Evolutionary conservation across 176 grass and related monocot genomes (phyloP), one percentile per base, ranked within the genome.

Genomic region (Bolboschoenus planiculmis): DNA sequence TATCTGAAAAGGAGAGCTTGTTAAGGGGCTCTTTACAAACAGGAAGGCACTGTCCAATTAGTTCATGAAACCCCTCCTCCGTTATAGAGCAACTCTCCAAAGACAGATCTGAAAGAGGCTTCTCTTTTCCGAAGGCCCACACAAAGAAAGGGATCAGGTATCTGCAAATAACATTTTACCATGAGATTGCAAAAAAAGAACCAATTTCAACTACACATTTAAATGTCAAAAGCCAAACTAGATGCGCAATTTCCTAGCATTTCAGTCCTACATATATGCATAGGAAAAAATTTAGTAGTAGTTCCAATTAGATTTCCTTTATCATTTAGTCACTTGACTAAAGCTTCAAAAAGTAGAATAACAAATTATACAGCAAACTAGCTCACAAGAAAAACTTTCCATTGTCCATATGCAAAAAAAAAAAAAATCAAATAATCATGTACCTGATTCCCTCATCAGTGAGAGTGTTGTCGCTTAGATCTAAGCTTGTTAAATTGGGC

Each of bases 391-490:
- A 37, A 80, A 79, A 16, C 6, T 56, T 82, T 23, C 16, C 1
- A 63, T 81, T 57, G 42, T 53, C 18, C 33, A 44, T 78, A 46
- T 35, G 24, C 57, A 33, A 87, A 50, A n/a, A n/a, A n/a, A n/a
- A n/a, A n/a, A n/a, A n/a, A 14, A 33, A 78, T 87, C 50, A 60
- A 48, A 77, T 75, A 51, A 71, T 16, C 15, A 71, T 23, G 14
- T 89, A 98, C 96, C 91, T 93, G 87, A 98, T 81, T 83, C 96
- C 96, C 48, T 87, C 86, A 64, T 98, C 96, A 55, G 47, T 87
- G 83, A 98, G 86, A 46, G 92, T 86, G 72, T 98, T 98, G 44
- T 89, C 87, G 62, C 96, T 95, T 83, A 98, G 85, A 88, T 98
- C 96, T 76, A 98, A 91, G 82, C 88, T 85, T 77, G 57, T 90